Evolutionary conservation across 805 yeast genomes (phyloP).

Genomic region (Candida rishiriensis): DNA sequence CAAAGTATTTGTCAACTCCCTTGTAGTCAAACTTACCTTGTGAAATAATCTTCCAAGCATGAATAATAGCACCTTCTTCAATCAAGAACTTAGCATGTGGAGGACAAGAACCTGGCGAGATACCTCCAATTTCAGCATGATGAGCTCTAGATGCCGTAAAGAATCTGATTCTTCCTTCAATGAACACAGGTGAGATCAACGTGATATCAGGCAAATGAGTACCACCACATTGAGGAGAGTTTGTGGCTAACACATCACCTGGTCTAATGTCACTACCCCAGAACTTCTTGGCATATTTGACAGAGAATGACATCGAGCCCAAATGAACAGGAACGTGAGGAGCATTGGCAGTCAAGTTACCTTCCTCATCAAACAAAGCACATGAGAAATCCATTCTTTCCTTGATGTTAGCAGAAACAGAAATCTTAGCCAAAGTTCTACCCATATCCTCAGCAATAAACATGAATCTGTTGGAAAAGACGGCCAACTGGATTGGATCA

Average conservation of each 20-base stretch:
- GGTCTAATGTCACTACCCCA: constrained; percentile 36
- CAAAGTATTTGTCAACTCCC: constrained; percentile 41
- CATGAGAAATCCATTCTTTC: constrained; percentile 46
- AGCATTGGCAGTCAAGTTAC: constrained; percentile 41
- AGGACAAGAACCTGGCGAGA: constrained; percentile 54
- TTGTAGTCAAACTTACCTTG: constrained; percentile 50
- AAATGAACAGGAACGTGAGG: constrained; percentile 47
- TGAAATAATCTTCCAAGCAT: constrained; percentile 46
- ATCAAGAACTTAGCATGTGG: constrained; percentile 48
- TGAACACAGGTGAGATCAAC: constrained; percentile 51
- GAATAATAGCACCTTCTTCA: constrained; percentile 55
- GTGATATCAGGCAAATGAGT: constrained; percentile 51
- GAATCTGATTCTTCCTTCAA: constrained; percentile 41
- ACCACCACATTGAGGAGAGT: constrained; percentile 42
- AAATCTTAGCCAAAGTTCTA: constrained; percentile 39
- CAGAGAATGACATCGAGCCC: constrained; percentile 43
- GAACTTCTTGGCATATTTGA: constrained; percentile 32
- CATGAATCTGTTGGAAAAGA: constrained; percentile 45
- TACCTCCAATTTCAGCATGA: constrained; percentile 62
- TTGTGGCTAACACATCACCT: constrained; percentile 42
- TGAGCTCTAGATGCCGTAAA: constrained; percentile 58
- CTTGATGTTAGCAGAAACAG: constrained; percentile 42
- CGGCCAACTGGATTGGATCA: constrained; percentile 41
- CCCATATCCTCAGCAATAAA: constrained; percentile 49
- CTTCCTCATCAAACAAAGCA: constrained; percentile 43